These are phyloP conservation scores for Aaosphaeria arxii DNA, from an alignment of 2,329 filamentous ascomycete species.

Conservation along the genomic window DNA sequence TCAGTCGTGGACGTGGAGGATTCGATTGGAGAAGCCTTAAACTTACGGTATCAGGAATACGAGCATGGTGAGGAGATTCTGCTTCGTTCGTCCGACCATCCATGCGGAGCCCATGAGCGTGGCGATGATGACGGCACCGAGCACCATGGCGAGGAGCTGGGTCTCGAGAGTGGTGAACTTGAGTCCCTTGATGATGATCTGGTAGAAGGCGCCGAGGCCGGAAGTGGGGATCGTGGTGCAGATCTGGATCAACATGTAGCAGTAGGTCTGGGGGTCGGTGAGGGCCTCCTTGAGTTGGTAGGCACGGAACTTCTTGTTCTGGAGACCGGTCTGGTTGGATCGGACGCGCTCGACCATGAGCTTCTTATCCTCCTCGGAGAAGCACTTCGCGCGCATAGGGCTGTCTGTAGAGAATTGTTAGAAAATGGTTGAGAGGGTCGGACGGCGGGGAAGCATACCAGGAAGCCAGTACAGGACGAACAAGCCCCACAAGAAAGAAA, in stretches of 20 bases:
- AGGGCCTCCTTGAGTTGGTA: conserved; percentile 59
- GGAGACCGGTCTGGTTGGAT: conserved; percentile 45
- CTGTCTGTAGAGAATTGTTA: conserved; percentile 45
- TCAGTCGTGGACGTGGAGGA: not conserved
- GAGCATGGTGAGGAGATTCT: conserved; percentile 67
- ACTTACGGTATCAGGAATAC: conserved; percentile 64
- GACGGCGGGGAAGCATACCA: conserved; percentile 7
- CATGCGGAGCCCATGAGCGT: conserved; percentile 65
- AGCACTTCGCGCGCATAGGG: conserved; percentile 70
- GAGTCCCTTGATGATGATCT: conserved; percentile 69
- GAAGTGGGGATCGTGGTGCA: conserved; percentile 72
- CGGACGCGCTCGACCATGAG: conserved; percentile 50
- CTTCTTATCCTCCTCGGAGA: conserved; percentile 62
- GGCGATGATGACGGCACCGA: conserved; percentile 71
- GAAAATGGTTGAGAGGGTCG: not conserved
- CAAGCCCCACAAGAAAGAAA: conserved; percentile 62
- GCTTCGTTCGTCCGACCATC: conserved; percentile 65
- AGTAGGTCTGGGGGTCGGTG: conserved; percentile 59
- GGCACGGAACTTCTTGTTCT: conserved; percentile 48
- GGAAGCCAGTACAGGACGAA: conserved; percentile 47
- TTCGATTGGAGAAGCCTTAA: not conserved
- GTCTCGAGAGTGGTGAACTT: conserved; percentile 65
- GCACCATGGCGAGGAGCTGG: conserved; percentile 71
- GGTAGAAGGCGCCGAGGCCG: conserved; percentile 70
- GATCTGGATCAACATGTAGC: conserved; percentile 60